Percentiles rank a stretch among this genome's conserved stretches.
phyloP scores from a whole-genome alignment of 306 rosid genomes.

The Mimosa bimucronata region DNA sequence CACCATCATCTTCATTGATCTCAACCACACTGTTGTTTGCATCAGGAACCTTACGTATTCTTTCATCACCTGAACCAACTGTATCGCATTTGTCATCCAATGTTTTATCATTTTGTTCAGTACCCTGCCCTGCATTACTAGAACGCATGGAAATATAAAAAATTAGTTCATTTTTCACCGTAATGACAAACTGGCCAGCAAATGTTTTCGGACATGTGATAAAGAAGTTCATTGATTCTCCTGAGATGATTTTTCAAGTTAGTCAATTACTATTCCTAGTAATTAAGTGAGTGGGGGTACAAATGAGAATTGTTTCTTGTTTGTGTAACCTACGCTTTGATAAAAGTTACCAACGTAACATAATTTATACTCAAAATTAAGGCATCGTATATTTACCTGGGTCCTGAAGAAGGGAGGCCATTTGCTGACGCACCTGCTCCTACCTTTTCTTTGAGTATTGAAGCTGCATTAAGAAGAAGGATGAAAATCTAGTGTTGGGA shows the following conservation, averaged over 20 bases:
- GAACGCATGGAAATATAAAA: constrained; percentile 22
- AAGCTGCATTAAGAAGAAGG: constrained; percentile 26
- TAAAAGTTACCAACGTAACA: background rate
- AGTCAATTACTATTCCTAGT: constrained; percentile 4
- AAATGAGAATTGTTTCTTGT: constrained; percentile 24
- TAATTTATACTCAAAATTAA: background rate
- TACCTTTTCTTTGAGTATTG: constrained; percentile 29
- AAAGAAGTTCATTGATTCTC: background rate
- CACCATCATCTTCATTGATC: constrained; percentile 45
- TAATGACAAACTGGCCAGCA: constrained; percentile 19
- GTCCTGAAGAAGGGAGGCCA: constrained; percentile 45
- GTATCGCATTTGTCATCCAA: constrained; percentile 30
- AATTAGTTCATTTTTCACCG: constrained; percentile 3
- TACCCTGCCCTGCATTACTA: constrained; percentile 45
- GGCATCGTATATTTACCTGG: constrained; percentile 38
- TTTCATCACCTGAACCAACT: constrained; percentile 33
- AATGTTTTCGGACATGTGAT: background rate
- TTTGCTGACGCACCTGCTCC: constrained; percentile 43
- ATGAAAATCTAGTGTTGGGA: background rate
- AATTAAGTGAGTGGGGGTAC: constrained; percentile 16
- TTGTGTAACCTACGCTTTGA: background rate
- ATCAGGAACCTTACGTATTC: constrained; percentile 45
- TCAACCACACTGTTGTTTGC: constrained; percentile 27
- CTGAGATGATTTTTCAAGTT: constrained; percentile 25
- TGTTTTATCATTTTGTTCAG: constrained; percentile 31